Evolutionary conservation across 805 yeast genomes (phyloP), one percentile per base, ranked within the genome.

Genomic region (Lipomyces sp.): DNA sequence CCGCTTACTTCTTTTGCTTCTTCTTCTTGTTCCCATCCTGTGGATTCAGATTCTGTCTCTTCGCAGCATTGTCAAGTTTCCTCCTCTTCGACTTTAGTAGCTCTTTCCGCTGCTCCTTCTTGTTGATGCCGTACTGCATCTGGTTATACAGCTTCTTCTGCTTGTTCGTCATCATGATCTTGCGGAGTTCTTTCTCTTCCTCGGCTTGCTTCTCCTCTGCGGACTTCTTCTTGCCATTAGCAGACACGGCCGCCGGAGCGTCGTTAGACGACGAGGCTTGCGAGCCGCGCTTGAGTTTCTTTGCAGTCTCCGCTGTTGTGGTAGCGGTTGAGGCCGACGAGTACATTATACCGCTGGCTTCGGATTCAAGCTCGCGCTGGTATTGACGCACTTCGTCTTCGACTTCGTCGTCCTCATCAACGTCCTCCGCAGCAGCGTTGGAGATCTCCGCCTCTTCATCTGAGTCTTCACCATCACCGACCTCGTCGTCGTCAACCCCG

Each of bases 101-200:
- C 51, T 83, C 84, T 63, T 80, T 80, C 71, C 91, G 82, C 45
- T 77, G 77, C 65, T 86, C 88, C 73, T 86, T 85, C 79, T 86
- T 81, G 53, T 83, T 82, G 62, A 86, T 80, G 52, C 95, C 91
- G 68, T 87, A 83, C 73, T 88, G 93, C 95, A 91, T 87, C 82
- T 86, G 86, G 75, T 85, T 85, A 77, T 93, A 93, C 60, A 90
- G 75, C 70, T 86, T 87, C 76, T 89, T 86, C 74, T 91, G 95
- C 71, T 91, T 93, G 74, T 89, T 89, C 62, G 91, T 79, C 98
- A 93, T 91, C 98, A 93, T 91, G 65, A 89, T 87, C 83, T 82
- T 82, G 75, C 86, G 86, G 74, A 91, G 80, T 60, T 90, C 93
- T 73, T 87, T 86, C 68, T 89, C 97, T 73, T 84, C 90, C 26